phyloP scores from a whole-genome alignment of 768 basidiomycete species.

The Lenzites betulinus region DNA sequence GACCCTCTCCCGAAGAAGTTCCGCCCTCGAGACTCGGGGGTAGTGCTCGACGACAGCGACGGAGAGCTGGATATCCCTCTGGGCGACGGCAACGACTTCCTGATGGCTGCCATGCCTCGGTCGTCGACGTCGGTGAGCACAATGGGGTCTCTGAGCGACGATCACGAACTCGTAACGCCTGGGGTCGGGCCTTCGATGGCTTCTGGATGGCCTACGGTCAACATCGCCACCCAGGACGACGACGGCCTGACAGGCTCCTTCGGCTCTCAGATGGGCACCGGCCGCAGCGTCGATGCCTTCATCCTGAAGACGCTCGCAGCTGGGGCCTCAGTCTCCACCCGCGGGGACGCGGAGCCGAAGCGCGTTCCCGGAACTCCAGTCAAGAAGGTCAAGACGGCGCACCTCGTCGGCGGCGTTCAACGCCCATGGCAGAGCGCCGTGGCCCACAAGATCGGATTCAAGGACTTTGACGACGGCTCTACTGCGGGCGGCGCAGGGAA shows the following conservation, averaged over 20 bases:
- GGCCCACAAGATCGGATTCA: slow-evolving; percentile 64
- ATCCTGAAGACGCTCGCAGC: slow-evolving; percentile 69
- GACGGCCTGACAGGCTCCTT: slow-evolving; percentile 9
- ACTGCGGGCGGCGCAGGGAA: slow-evolving; percentile 35
- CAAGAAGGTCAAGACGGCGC: slow-evolving; percentile 67
- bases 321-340: slow-evolving; percentile 49
- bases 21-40: slow-evolving; percentile 68
- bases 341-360: slow-evolving; percentile 47
- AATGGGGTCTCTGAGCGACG: slow-evolving; percentile 59
- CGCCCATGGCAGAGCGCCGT: slow-evolving; percentile 85
- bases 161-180: slow-evolving; percentile 74
- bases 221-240: slow-evolving; percentile 35
- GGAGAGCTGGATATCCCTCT: slow-evolving; percentile 19
- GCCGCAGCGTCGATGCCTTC: slow-evolving; percentile 57
- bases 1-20: slow-evolving; percentile 62
- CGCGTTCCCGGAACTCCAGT: slow-evolving; percentile 79
- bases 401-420: slow-evolving; percentile 43
- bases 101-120: slow-evolving; percentile 47
- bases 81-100: slow-evolving; percentile 23
- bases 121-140: slow-evolving; percentile 67
- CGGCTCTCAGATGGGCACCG: slow-evolving; percentile 32
- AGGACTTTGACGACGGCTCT: slow-evolving; percentile 39
- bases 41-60: slow-evolving; percentile 58
- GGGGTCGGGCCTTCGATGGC: slow-evolving; percentile 50
- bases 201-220: slow-evolving; percentile 64